Base-by-base conservation (phyloP, 2,329 filamentous ascomycete species). In the Lecanicillium sp. region DNA sequence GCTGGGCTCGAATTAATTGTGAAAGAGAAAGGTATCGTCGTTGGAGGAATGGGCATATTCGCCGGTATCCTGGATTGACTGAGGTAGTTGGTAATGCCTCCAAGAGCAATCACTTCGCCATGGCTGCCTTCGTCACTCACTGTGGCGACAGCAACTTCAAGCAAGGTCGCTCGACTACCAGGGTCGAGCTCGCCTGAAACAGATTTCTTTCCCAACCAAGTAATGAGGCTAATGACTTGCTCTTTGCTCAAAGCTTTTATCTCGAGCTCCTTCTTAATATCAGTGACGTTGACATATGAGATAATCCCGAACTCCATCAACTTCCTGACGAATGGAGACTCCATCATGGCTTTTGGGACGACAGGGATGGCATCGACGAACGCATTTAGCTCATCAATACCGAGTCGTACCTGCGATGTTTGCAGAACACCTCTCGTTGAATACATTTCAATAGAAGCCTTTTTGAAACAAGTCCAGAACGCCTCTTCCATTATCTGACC, bases 351-450 rank as follows among this genome's bases (percentile, higher is more conserved):
- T 32, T 86, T 77, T 1, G 90, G 85, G 4, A 97, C 70, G 29
- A 94, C 80, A 0, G 92, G 88, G 45, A 98, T 92, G 25, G 85
- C 85, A 41, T 89, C 82, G 41, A 97, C 79, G 54, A 98, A 98
- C 42, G 73, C 71, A 51, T 64, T 68, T 36, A 81, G 57, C 49
- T 81, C 69, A 67, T 85, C 57, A 56, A 83, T 65, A 57, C 68
- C 84, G 49, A 94, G 74, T 25, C 92, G 84, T 27, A 96, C 87
- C 49, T 84, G 75, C 11, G 84, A 78, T 27, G 85, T 94, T n/a
- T 84, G 78, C 39, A 96, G 69, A 6, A 98, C 81, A 40, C 94
- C 94, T 42, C 82, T 79, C 15, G 84, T 94, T 2, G 89, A 96
- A 47, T 94, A 80, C 6, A 96, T 75, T 53, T 96, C 89, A 41